These are phyloP conservation scores for Eleusine indica DNA, from an alignment of 176 grass and related monocot genomes.

Conservation along the genomic window DNA sequence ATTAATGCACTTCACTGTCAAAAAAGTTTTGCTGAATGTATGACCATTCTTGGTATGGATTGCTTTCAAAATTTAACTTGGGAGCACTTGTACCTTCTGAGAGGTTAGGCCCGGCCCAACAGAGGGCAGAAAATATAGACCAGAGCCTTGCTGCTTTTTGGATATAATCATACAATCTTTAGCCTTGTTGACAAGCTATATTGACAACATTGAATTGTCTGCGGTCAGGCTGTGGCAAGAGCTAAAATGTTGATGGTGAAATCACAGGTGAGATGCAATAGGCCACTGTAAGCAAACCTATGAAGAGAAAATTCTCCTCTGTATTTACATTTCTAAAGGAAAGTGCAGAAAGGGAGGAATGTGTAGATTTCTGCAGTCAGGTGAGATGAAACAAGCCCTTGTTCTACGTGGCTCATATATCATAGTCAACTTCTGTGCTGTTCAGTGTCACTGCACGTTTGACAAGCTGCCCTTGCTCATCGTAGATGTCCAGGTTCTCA, in stretches of 20 bases:
- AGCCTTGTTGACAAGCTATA: neutral
- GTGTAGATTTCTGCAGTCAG: neutral
- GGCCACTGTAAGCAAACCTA: slow-evolving; percentile 21
- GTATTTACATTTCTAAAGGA: slow-evolving; percentile 45
- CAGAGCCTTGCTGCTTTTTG: neutral
- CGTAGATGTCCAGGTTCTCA: slow-evolving; percentile 71
- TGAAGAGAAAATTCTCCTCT: slow-evolving; percentile 28
- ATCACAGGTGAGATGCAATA: slow-evolving; percentile 38
- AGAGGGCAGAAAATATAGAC: neutral
- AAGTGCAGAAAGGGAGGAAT: neutral
- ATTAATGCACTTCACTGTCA: slow-evolving; percentile 15
- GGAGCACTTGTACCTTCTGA: neutral
- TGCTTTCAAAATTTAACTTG: neutral
- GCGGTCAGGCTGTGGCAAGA: neutral
- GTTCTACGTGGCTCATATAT: slow-evolving; percentile 62
- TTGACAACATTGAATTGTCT: neutral
- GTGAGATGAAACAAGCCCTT: neutral
- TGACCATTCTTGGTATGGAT: neutral
- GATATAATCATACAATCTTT: neutral
- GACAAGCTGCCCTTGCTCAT: slow-evolving; percentile 60
- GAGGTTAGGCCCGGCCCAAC: neutral
- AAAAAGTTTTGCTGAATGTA: neutral
- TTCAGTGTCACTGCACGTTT: slow-evolving; percentile 49
- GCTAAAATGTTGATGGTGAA: neutral
- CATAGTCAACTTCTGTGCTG: slow-evolving; percentile 76